A percentile compares a stretch with the other conserved stretches of the same genome.
Conservation (phyloP, 305 asterid genomes). For the Withania somnifera region DNA sequence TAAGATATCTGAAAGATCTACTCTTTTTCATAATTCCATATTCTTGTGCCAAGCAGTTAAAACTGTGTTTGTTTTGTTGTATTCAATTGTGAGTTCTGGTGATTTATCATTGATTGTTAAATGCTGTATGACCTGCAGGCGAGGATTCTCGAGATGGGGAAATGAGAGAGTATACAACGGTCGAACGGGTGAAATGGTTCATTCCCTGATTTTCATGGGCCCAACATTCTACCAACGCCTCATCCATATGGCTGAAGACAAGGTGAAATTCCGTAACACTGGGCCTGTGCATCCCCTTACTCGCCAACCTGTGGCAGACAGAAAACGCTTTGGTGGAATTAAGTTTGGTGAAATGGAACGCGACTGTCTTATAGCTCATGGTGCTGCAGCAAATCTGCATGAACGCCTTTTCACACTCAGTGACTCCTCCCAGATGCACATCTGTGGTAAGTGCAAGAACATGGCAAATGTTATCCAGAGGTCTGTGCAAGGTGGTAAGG, state of each 20-base stretch:
- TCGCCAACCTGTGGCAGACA: conserved; percentile 93
- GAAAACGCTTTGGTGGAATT: conserved; percentile 85
- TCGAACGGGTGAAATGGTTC: conserved; percentile 55
- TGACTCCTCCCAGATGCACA: conserved; percentile 76
- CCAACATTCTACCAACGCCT: conserved; percentile 92
- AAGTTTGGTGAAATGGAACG: conserved; percentile 95
- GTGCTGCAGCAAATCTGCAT: conserved; percentile 81
- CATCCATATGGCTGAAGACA: conserved; percentile 92
- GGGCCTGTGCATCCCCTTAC: conserved; percentile 97
- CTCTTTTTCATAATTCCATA: background rate
- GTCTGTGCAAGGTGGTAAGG: conserved; percentile 53
- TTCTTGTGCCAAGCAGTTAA: background rate
- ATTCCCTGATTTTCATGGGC: conserved; percentile 72
- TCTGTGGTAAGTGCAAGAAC: conserved; percentile 67
- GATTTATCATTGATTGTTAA: background rate
- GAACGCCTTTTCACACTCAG: conserved; percentile 92
- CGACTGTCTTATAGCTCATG: conserved; percentile 86
- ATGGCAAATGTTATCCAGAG: conserved; percentile 74
- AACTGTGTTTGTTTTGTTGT: background rate
- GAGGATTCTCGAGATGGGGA: conserved; percentile 85
- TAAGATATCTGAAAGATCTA: conserved; percentile 9
- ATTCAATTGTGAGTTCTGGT: background rate
- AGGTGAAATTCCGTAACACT: conserved; percentile 73
- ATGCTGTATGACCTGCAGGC: conserved; percentile 31
- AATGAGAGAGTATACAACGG: conserved; percentile 72